Conservation (phyloP, 2,329 filamentous ascomycete genomes). For the Colletotrichum magnum region DNA sequence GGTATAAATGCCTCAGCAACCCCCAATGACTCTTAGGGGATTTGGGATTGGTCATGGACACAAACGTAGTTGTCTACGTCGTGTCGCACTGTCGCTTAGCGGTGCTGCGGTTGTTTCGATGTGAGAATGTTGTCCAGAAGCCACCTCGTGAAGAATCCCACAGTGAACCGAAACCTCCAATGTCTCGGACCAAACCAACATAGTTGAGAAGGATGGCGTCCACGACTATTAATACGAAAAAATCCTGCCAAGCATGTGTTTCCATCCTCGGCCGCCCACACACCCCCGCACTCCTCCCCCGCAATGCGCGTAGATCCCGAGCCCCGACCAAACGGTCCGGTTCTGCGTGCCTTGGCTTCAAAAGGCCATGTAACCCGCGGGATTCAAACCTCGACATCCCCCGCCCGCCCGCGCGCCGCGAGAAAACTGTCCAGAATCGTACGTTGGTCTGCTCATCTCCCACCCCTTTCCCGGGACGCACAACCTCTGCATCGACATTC, state of each 20-base stretch:
- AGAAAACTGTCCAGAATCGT: slow-evolving; percentile 5
- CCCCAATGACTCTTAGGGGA: no score
- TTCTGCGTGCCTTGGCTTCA: slow-evolving; percentile 19
- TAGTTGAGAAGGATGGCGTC: no score
- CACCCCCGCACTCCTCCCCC: slow-evolving; percentile 29
- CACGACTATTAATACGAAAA: background rate
- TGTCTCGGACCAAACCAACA: no score
- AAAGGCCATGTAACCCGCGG: slow-evolving; percentile 36
- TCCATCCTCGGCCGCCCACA: slow-evolving; percentile 12
- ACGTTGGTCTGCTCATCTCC: slow-evolving; percentile 21
- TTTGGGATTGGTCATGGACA: no score
- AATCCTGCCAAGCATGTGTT: background rate
- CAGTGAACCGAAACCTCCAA: no score
- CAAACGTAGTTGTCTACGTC: no score
- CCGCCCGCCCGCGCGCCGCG: background rate
- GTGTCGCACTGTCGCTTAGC: no score
- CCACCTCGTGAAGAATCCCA: no score
- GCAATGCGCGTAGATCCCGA: slow-evolving; percentile 26
- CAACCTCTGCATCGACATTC: background rate
- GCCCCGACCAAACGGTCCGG: slow-evolving; percentile 10
- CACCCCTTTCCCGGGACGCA: background rate
- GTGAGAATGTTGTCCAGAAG: no score
- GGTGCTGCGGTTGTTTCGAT: no score
- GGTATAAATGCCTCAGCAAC: no score
- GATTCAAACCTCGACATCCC: slow-evolving; percentile 21